These are phyloP conservation scores for Venturia effusa DNA, from an alignment of 2,329 filamentous ascomycete species.

Conservation along the genomic window DNA sequence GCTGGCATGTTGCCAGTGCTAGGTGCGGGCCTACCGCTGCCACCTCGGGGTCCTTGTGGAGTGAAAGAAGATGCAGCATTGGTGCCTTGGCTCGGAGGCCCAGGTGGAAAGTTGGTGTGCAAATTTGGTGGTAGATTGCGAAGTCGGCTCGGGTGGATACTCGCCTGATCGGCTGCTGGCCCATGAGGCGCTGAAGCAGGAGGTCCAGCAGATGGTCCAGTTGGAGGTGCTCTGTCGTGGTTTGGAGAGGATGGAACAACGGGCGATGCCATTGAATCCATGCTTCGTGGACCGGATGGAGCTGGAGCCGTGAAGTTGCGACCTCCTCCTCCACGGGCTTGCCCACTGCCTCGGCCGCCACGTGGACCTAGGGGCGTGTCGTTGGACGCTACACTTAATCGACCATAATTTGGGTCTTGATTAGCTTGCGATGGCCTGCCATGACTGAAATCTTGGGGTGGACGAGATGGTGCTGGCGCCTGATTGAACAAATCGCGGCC, in stretches of 20 bases:
- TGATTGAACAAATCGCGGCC: slow-evolving; percentile 29
- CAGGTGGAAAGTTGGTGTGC: slow-evolving; percentile 2
- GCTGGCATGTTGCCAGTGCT: slow-evolving; percentile 1
- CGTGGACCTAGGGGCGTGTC: slow-evolving; percentile 44
- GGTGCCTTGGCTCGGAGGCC: background rate
- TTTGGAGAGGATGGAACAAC: slow-evolving; percentile 18
- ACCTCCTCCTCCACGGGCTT: slow-evolving; percentile 22
- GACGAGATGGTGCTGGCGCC: slow-evolving; percentile 22
- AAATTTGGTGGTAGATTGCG: slow-evolving; percentile 26
- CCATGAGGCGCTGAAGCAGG: slow-evolving; percentile 20
- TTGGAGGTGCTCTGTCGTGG: slow-evolving; percentile 13
- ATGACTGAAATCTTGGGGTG: slow-evolving; percentile 31
- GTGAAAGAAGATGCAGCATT: slow-evolving; percentile 6
- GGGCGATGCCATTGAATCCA: slow-evolving; percentile 12
- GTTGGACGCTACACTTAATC: slow-evolving; percentile 36
- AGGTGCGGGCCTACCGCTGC: slow-evolving; percentile 1
- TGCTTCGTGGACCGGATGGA: slow-evolving; percentile 14
- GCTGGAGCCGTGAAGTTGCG: slow-evolving; percentile 28
- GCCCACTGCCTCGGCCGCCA: slow-evolving; percentile 26
- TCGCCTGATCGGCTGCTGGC: slow-evolving; percentile 27
- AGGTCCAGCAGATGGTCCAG: slow-evolving; percentile 18
- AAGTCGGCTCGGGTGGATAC: slow-evolving; percentile 44
- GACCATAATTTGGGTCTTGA: slow-evolving; percentile 38
- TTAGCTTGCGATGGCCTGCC: slow-evolving; percentile 36
- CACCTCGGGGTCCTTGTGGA: slow-evolving; percentile 11